Evolutionary conservation across 2,329 filamentous ascomycete species (phyloP).

Genomic region (Fusarium paranaense): DNA sequence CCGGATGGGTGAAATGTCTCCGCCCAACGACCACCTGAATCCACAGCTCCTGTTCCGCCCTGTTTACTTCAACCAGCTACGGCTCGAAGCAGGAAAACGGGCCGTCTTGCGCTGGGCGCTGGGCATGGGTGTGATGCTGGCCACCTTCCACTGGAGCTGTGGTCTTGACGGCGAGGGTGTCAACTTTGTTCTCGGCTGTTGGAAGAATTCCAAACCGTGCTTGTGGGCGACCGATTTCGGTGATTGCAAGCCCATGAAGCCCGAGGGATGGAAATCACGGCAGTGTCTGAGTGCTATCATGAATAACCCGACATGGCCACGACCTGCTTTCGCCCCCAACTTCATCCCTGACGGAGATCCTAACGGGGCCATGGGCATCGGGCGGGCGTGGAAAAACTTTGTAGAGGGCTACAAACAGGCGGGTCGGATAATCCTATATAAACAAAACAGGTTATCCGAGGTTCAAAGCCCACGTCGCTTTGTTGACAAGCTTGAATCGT

Average conservation of each 20-base stretch:
- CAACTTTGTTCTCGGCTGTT: conserved; percentile 32
- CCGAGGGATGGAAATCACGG: not conserved
- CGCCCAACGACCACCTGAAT: not conserved
- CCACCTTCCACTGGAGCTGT: conserved; percentile 42
- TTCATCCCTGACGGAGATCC: not conserved
- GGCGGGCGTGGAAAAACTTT: not conserved
- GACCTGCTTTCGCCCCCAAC: not conserved
- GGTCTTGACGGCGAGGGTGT: conserved; percentile 38
- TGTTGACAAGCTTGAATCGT: conserved; percentile 6
- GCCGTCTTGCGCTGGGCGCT: not conserved
- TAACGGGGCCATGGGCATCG: not conserved
- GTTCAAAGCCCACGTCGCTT: not conserved
- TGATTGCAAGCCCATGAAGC: conserved; percentile 20
- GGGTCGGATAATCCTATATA: not conserved
- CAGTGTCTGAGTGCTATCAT: conserved; percentile 1
- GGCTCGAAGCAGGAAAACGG: not conserved
- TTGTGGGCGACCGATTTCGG: conserved; percentile 43
- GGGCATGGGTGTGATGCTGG: conserved; percentile 38
- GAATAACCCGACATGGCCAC: conserved; percentile 29
- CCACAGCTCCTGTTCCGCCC: conserved; percentile 16
- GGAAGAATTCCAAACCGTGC: not conserved
- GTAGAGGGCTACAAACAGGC: not conserved
- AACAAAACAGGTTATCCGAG: not conserved
- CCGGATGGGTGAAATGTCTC: conserved; percentile 10
- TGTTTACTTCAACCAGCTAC: conserved; percentile 39